Base-by-base conservation (phyloP, 2,329 filamentous ascomycete genomes). In the Fusarium hainanense region DNA sequence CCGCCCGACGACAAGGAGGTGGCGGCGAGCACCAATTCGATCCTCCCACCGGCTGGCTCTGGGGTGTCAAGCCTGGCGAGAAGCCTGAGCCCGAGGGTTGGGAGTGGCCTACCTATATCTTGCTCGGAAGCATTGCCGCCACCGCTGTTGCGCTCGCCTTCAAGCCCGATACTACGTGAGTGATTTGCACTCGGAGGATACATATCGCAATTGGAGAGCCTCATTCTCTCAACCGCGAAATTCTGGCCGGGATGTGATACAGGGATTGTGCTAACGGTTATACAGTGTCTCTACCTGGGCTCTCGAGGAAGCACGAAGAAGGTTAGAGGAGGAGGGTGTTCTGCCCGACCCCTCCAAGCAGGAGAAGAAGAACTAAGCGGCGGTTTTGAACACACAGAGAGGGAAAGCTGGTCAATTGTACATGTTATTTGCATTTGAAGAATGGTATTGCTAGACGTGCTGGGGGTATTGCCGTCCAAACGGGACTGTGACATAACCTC, bases 151-250 rank as follows among this genome's bases (percentile, higher is more conserved):
- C 92, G 71, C 93, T 97, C 83, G 93, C 93, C 68, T 98, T 96
- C 81, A 98, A 98, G 90, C 96, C 96, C 55, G 96, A 99, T 87
- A 98, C 95, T 70, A 97, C 93, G 96, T 99, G 87, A 85, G 94
- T 93, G 54, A 64, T 60, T 58, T 58, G 58, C 51, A 50, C 30
- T 49, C 34, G 43, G 34, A 57, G 42, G 47, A 42, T 27, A 42
- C 30, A 25, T 28, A 43, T 48, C 30, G 41, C 18, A 43, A 21
- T 50, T 43, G 43, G 32, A 30, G 48, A 14, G 12, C 4, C n/a
- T n/a, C 16, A 7, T 4, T n/a, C 41, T 30, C 44, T 25, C 10
- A 20, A 41, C 18, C 27, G 54, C 62, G 43, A 42, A 49, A 37
- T 41, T n/a, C 16, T 46, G 48, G 48, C 27, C 30, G 40, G 21